Evolutionary conservation across 345 rosid species (phyloP).

Genomic region (Eucalyptus dawsonii): DNA sequence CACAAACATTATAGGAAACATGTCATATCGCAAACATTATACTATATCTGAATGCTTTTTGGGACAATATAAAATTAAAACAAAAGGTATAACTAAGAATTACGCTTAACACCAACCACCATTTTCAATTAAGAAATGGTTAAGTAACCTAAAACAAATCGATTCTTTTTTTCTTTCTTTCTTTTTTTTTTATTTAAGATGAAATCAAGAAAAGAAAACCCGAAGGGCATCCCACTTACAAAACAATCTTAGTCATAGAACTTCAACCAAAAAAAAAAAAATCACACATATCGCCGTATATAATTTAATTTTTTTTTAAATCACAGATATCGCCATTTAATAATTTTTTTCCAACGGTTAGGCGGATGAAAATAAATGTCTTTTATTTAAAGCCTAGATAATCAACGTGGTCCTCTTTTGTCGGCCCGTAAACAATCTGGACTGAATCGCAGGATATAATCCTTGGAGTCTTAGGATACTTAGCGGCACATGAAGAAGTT

Average conservation of each 20-base stretch:
- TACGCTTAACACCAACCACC: background rate
- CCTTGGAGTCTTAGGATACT: background rate
- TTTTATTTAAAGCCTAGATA: background rate
- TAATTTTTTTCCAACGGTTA: background rate
- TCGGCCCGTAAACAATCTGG: background rate
- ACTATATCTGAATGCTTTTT: background rate
- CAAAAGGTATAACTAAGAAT: background rate
- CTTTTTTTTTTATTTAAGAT: background rate
- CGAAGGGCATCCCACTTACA: background rate
- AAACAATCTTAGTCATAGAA: background rate
- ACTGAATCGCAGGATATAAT: background rate
- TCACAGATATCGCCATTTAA: background rate
- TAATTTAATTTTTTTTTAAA: too few species aligned
- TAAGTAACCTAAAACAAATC: background rate
- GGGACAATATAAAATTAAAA: background rate
- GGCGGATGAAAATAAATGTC: background rate
- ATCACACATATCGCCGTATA: too few species aligned
- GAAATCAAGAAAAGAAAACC: background rate
- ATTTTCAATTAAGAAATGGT: background rate
- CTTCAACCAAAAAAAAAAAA: background rate
- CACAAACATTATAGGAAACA: too few species aligned
- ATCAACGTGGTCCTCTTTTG: background rate
- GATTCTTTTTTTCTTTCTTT: background rate
- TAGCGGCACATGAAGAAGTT: background rate
- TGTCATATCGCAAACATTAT: too few species aligned